Conservation (phyloP, 2,329 filamentous ascomycete species). For the Aspergillus pseudotamarii region DNA sequence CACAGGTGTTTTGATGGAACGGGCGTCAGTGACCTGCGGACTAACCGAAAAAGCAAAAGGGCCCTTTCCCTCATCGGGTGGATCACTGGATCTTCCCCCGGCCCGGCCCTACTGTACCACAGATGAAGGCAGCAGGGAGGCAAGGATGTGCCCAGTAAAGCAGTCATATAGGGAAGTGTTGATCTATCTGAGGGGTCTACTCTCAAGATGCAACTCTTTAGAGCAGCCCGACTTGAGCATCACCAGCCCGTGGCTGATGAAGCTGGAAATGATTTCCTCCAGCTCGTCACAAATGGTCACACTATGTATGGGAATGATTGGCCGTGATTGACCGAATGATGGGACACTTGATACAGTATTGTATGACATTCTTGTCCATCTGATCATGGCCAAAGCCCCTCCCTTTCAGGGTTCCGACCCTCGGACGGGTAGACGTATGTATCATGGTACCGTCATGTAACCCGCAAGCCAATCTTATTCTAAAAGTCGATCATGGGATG, state of each 20-base stretch:
- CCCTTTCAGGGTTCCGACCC: not conserved
- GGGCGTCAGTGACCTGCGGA: not conserved
- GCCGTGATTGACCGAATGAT: slow-evolving; percentile 13
- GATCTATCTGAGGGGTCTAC: not conserved
- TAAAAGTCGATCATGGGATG: slow-evolving; percentile 24
- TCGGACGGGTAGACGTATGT: slow-evolving; percentile 11
- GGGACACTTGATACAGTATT: slow-evolving; percentile 16
- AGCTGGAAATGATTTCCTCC: slow-evolving; percentile 10
- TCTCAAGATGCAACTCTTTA: not conserved
- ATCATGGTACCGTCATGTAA: slow-evolving; percentile 19
- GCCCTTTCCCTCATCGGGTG: slow-evolving; percentile 13
- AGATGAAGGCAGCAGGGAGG: slow-evolving; percentile 8
- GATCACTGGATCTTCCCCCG: slow-evolving; percentile 26
- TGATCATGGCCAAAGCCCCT: slow-evolving; percentile 14
- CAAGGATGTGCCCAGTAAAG: not conserved
- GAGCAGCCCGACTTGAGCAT: not conserved
- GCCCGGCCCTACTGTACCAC: slow-evolving; percentile 29
- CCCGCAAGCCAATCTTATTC: slow-evolving; percentile 12
- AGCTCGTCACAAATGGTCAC: slow-evolving; percentile 15
- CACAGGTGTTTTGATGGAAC: slow-evolving; percentile 6
- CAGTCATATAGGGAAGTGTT: not conserved
- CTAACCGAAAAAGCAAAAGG: slow-evolving; percentile 16
- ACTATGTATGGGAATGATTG: slow-evolving; percentile 20
- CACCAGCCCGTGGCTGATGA: slow-evolving; percentile 1
- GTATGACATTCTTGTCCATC: slow-evolving; percentile 23